A percentile compares a stretch with the other conserved stretches of the same genome.
phyloP scores from a whole-genome alignment of 1,284 basidiomycete genomes.

The Pseudozyma tsukubaensis region DNA sequence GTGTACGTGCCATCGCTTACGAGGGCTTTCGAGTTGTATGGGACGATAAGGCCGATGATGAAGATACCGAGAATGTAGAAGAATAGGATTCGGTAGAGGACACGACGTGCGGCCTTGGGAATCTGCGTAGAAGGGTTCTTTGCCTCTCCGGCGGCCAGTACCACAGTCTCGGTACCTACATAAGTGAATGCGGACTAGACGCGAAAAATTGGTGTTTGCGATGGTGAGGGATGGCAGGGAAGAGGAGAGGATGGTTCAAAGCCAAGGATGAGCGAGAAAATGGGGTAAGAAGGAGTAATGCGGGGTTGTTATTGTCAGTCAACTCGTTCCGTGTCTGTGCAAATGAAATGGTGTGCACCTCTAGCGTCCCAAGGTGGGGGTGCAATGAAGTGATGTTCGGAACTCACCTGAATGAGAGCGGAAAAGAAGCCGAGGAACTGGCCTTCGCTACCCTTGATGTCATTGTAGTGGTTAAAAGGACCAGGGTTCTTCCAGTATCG shows the following conservation, averaged over 20 bases:
- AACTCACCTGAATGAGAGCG: slow-evolving; percentile 45
- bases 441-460: slow-evolving; percentile 74
- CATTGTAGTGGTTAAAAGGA: slow-evolving; percentile 69
- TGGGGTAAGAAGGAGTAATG: background rate
- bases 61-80: slow-evolving; percentile 71
- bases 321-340: too few species aligned
- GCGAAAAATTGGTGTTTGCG: slow-evolving; percentile 25
- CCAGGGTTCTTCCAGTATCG: slow-evolving; percentile 69
- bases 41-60: slow-evolving; percentile 62
- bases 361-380: too few species aligned
- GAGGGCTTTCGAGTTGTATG: slow-evolving; percentile 50
- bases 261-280: background rate
- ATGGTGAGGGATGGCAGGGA: background rate
- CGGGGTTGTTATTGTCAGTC: too few species aligned
- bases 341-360: too few species aligned
- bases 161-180: slow-evolving; percentile 84
- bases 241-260: background rate
- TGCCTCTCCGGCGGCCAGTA: slow-evolving; percentile 80
- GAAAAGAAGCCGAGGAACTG: slow-evolving; percentile 70
- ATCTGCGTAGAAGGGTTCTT: slow-evolving; percentile 69
- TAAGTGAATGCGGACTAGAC: slow-evolving; percentile 85
- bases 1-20: slow-evolving; percentile 35
- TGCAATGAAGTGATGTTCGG: background rate
- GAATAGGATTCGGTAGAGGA: slow-evolving; percentile 70
- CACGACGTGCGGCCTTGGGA: slow-evolving; percentile 55